Conservation (phyloP, 176 grass and related monocot genomes). For the Eragrostis nindensis region DNA sequence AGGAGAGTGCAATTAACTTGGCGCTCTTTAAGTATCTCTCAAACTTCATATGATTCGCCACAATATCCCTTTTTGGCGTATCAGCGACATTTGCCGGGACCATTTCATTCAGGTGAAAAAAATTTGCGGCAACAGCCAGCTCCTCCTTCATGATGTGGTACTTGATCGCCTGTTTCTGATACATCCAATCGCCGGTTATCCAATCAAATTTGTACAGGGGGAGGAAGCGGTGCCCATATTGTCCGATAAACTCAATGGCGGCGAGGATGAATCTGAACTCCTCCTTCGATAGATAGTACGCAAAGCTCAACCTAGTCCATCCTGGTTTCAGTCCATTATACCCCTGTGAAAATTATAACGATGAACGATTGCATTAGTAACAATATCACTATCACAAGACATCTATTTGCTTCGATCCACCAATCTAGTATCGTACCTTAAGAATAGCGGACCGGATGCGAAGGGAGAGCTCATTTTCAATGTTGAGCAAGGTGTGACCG, state of each 20-base stretch:
- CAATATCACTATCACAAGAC: too few relatives aligned
- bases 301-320: constrained; percentile 76
- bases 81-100: not conserved
- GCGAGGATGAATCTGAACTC: constrained; percentile 65
- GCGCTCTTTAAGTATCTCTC: constrained; percentile 54
- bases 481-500: constrained; percentile 57
- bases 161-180: constrained; percentile 46
- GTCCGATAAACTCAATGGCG: constrained; percentile 55
- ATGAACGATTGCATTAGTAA: too few relatives aligned
- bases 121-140: not conserved
- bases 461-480: constrained; percentile 48
- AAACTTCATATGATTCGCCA: constrained; percentile 19
- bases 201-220: constrained; percentile 63
- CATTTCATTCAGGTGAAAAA: not conserved
- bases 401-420: not conserved
- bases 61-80: not conserved
- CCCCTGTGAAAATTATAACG: constrained; percentile 39
- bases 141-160: constrained; percentile 46
- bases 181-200: constrained; percentile 62
- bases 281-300: constrained; percentile 63
- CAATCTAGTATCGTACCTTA: constrained; percentile 22
- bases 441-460: constrained; percentile 58
- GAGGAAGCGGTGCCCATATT: constrained; percentile 63
- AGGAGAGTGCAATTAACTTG: constrained; percentile 38
- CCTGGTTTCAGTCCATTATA: constrained; percentile 72